A percentile compares a stretch with the other conserved stretches of the same genome.
These are phyloP conservation scores for Eutrema heterophyllum DNA, from an alignment of 345 rosid genomes.

Conservation along the genomic window DNA sequence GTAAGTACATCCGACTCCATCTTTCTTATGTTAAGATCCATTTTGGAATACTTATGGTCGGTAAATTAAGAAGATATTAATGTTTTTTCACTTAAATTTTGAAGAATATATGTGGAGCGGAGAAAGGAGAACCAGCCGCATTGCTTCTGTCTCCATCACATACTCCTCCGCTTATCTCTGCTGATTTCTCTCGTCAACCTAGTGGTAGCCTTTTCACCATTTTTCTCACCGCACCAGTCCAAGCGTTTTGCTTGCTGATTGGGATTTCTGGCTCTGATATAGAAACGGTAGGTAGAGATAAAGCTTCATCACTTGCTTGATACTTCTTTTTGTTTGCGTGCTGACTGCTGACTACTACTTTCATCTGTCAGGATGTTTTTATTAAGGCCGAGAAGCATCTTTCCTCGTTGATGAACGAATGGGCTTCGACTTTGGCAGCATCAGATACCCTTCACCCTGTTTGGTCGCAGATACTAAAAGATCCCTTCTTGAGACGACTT, in stretches of 20 bases:
- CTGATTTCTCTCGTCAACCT: slow-evolving; percentile 63
- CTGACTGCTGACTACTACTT: slow-evolving; percentile 20
- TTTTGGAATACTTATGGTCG: slow-evolving; percentile 3
- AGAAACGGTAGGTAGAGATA: slow-evolving; percentile 57
- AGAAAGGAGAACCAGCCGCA: slow-evolving; percentile 97
- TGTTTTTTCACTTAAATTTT: background rate
- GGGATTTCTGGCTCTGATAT: slow-evolving; percentile 66
- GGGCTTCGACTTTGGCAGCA: slow-evolving; percentile 69
- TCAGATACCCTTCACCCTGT: slow-evolving; percentile 76
- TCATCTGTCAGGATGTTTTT: slow-evolving; percentile 46
- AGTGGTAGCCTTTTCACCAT: slow-evolving; percentile 77
- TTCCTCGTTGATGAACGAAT: slow-evolving; percentile 63
- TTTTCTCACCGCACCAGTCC: slow-evolving; percentile 83
- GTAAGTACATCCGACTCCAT: slow-evolving; percentile 35
- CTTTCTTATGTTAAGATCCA: slow-evolving; percentile 7
- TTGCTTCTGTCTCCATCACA: slow-evolving; percentile 74
- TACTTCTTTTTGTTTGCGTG: background rate
- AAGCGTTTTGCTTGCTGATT: slow-evolving; percentile 77
- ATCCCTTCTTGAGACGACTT: slow-evolving; percentile 85
- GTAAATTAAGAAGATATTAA: background rate
- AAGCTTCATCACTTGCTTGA: background rate
- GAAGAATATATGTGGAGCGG: slow-evolving; percentile 74
- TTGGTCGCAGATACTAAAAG: slow-evolving; percentile 82
- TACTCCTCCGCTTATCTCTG: slow-evolving; percentile 39
- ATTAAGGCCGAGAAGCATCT: slow-evolving; percentile 67